These are phyloP conservation scores for Beta lomatogona DNA, from an alignment of 179 eudicot genomes.

Conservation along the genomic window DNA sequence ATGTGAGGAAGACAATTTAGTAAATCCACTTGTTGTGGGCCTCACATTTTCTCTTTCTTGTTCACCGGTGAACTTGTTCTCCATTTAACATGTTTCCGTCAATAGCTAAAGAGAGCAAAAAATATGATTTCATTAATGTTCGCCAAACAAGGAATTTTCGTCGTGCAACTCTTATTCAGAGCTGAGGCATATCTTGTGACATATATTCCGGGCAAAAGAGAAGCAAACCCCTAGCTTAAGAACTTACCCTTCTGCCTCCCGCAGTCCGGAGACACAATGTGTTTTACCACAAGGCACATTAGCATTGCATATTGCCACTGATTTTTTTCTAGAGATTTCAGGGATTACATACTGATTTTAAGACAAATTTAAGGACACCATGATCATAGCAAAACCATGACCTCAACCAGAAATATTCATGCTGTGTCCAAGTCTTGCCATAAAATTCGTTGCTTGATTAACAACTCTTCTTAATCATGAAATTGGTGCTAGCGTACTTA, in stretches of 20 bases:
- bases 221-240: neutral
- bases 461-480: neutral
- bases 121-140: too few species aligned
- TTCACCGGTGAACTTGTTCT: too few species aligned
- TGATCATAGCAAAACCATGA: neutral
- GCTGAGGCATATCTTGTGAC: neutral
- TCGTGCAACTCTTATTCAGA: neutral
- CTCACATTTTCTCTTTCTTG: too few species aligned
- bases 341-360: neutral
- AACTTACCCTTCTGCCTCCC: too few species aligned
- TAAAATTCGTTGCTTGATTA: neutral
- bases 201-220: neutral
- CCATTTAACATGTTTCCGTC: neutral
- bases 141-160: neutral
- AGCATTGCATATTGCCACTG: neutral
- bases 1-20: too few species aligned
- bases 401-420: neutral
- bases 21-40: too few species aligned
- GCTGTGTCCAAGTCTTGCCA: neutral
- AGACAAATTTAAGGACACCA: neutral
- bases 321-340: neutral
- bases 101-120: neutral
- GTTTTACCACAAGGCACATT: neutral
- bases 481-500: neutral
- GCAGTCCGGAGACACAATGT: neutral